These are phyloP conservation scores for Talaromyces trachyspermus DNA, from an alignment of 495 filamentous ascomycete genomes.

Conservation along the genomic window DNA sequence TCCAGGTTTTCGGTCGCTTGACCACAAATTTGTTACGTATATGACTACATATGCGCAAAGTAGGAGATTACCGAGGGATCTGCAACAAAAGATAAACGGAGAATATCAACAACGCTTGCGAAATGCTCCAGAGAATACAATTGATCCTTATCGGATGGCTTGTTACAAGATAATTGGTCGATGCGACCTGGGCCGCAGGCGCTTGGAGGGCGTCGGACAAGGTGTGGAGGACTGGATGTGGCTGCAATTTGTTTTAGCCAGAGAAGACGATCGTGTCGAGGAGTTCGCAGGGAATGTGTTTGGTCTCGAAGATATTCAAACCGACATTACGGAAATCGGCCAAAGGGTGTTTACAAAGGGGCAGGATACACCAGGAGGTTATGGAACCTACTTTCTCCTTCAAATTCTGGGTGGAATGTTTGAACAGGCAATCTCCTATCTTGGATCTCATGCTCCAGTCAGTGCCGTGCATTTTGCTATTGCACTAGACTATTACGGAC, in stretches of 20 bases:
- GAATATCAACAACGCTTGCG: conserved; percentile 80
- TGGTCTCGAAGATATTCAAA: conserved; percentile 76
- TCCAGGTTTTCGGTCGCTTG: conserved; percentile 75
- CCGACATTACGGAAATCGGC: conserved; percentile 80
- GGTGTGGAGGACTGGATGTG: conserved; percentile 94
- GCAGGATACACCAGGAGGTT: conserved; percentile 62
- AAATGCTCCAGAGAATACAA: conserved; percentile 75
- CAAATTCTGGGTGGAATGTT: conserved; percentile 90
- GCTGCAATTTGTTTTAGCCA: conserved; percentile 87
- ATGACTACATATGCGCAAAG: conserved; percentile 70
- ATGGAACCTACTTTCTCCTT: conserved; percentile 86
- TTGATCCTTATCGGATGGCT: conserved; percentile 93
- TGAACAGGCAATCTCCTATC: conserved; percentile 83
- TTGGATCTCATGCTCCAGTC: conserved; percentile 82
- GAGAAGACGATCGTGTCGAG: conserved; percentile 74
- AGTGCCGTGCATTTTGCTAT: conserved; percentile 94
- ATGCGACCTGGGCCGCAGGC: conserved; percentile 76
- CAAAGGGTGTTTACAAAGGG: conserved; percentile 76
- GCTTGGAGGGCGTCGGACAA: conserved; percentile 69
- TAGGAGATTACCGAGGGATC: conserved; percentile 61
- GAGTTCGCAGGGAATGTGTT: conserved; percentile 85
- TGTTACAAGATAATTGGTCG: conserved; percentile 97
- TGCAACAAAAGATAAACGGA: conserved; percentile 78
- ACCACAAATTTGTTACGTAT: conserved; percentile 84
- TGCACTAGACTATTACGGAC: conserved; percentile 81